These are phyloP conservation scores for Populus simonii DNA, from an alignment of 345 rosid genomes.

Conservation along the genomic window DNA sequence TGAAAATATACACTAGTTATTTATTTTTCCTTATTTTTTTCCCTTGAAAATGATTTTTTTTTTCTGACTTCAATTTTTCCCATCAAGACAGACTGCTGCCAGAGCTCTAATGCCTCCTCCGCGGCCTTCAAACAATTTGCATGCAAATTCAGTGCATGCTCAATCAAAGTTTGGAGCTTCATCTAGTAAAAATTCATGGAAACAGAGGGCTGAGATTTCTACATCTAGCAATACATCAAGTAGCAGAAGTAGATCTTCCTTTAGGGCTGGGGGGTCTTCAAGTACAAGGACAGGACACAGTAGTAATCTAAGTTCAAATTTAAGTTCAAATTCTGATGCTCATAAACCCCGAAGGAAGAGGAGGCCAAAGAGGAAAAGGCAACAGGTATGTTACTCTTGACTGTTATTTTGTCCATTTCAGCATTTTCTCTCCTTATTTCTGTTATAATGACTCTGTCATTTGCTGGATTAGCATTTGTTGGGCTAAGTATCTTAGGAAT, in stretches of 20 bases:
- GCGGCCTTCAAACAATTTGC: slow-evolving; percentile 50
- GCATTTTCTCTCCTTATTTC: not conserved
- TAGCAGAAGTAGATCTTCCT: slow-evolving; percentile 56
- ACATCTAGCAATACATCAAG: slow-evolving; percentile 44
- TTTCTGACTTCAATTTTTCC: slow-evolving; percentile 15
- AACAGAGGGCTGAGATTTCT: slow-evolving; percentile 52
- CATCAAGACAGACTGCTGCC: slow-evolving; percentile 68
- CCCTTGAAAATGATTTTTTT: not conserved
- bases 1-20: not conserved
- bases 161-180: slow-evolving; percentile 70
- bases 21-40: not conserved
- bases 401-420: not conserved
- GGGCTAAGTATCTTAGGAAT: not conserved
- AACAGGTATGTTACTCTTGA: slow-evolving; percentile 8
- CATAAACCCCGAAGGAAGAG: slow-evolving; percentile 90
- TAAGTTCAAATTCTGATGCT: slow-evolving; percentile 95
- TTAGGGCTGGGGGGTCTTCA: slow-evolving; percentile 42
- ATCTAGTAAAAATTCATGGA: slow-evolving; percentile 48
- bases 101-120: slow-evolving; percentile 97
- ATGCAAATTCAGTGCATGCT: slow-evolving; percentile 28
- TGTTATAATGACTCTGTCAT: not conserved
- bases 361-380: slow-evolving; percentile 85
- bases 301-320: slow-evolving; percentile 87
- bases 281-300: slow-evolving; percentile 64
- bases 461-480: not conserved